phyloP scores from a whole-genome alignment of 495 filamentous ascomycete species.

The Trichoderma asperelloides region DNA sequence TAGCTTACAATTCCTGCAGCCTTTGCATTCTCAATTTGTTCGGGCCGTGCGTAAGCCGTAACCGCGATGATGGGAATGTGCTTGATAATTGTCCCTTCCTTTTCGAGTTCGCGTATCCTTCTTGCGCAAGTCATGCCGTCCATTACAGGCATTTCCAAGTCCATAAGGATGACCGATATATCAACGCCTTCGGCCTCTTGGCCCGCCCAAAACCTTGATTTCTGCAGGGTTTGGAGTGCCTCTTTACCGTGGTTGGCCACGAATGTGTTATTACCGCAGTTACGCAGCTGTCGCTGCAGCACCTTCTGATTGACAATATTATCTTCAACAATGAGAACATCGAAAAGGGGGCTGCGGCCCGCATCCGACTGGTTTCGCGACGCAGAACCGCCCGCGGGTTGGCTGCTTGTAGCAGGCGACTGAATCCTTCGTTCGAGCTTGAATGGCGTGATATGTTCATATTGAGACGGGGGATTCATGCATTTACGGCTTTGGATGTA shows the following conservation, averaged over 20 bases:
- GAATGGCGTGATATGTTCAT: slow-evolving; percentile 6
- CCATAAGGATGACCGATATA: slow-evolving; percentile 68
- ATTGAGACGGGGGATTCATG: slow-evolving; percentile 7
- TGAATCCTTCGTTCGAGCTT: slow-evolving; percentile 4
- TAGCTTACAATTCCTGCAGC: slow-evolving; percentile 41
- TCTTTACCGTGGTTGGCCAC: slow-evolving; percentile 77
- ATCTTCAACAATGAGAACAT: slow-evolving; percentile 71
- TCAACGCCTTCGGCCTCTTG: slow-evolving; percentile 25
- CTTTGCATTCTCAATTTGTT: slow-evolving; percentile 51
- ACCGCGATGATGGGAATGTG: slow-evolving; percentile 74
- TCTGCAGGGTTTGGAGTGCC: slow-evolving; percentile 47
- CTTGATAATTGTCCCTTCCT: slow-evolving; percentile 35
- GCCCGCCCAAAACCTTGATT: slow-evolving; percentile 38
- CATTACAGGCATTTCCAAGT: slow-evolving; percentile 85
- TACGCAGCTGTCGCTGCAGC: slow-evolving; percentile 59
- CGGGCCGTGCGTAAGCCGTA: slow-evolving; percentile 65
- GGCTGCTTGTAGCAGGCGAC: not conserved
- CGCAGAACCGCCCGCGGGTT: not conserved
- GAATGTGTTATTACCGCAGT: slow-evolving; percentile 56
- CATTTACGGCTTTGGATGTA: slow-evolving; percentile 46
- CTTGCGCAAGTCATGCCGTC: slow-evolving; percentile 67
- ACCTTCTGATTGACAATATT: slow-evolving; percentile 76
- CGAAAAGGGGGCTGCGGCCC: slow-evolving; percentile 15
- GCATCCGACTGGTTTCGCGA: slow-evolving; percentile 5
- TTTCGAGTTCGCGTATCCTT: slow-evolving; percentile 58